These are phyloP conservation scores for Phytopythium ostracodes DNA, from an alignment of 352 stramenopile genomes.

Conservation along the genomic window DNA sequence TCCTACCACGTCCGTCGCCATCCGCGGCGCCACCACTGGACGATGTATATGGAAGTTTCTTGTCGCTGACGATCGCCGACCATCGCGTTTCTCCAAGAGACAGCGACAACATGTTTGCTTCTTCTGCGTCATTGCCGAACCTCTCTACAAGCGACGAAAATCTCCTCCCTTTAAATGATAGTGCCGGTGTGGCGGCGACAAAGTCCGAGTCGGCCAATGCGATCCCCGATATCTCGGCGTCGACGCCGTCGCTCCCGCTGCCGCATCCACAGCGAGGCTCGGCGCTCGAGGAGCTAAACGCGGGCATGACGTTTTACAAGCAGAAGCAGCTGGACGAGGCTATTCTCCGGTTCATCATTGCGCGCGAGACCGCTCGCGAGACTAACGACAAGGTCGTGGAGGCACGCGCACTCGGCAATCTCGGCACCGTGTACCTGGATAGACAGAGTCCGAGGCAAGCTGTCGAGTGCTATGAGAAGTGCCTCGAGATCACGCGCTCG, in stretches of 20 bases:
- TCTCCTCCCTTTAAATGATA: not conserved
- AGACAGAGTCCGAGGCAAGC: conserved; percentile 63
- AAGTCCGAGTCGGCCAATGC: not conserved
- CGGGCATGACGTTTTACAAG: conserved; percentile 76
- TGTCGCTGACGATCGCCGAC: conserved; percentile 15
- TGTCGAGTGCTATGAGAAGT: conserved; percentile 74
- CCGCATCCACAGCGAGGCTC: conserved; percentile 17
- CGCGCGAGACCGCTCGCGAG: conserved; percentile 45
- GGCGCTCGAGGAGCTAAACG: conserved; percentile 63
- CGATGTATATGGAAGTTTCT: conserved; percentile 36
- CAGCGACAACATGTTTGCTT: conserved; percentile 1
- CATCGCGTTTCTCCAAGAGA: not conserved
- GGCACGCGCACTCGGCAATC: conserved; percentile 67
- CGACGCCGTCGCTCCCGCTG: not conserved
- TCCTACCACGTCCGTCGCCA: not conserved
- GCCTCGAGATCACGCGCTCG: conserved; percentile 63
- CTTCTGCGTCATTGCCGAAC: conserved; percentile 1
- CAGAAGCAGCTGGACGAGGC: conserved; percentile 60
- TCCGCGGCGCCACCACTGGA: not conserved
- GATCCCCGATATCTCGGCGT: conserved; percentile 1
- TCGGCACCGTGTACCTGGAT: conserved; percentile 76
- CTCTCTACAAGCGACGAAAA: not conserved
- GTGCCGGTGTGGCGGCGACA: not conserved
- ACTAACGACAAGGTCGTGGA: conserved; percentile 57
- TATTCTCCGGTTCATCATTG: conserved; percentile 56